Evolutionary conservation across 768 basidiomycete species (phyloP).

Genomic region (Royoungia palumana): DNA sequence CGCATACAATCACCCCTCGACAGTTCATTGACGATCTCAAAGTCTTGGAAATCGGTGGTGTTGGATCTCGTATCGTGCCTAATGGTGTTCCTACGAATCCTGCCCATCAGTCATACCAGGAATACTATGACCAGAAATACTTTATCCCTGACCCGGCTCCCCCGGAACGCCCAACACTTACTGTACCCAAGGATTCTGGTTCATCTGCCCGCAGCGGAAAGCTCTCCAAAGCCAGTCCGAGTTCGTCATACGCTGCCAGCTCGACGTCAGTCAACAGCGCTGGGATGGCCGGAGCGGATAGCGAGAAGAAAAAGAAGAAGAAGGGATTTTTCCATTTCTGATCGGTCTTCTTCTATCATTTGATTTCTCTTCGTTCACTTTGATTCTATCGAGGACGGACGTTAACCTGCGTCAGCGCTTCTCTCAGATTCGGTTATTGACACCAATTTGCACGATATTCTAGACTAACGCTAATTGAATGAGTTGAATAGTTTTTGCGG

Average conservation of each 20-base stretch:
- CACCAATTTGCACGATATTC: conserved; percentile 12
- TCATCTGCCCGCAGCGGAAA: conserved; percentile 18
- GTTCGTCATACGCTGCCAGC: conserved; percentile 52
- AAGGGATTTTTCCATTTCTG: conserved; percentile 67
- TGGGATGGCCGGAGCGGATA: conserved; percentile 35
- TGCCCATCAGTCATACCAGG: conserved; percentile 57
- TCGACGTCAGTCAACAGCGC: conserved; percentile 44
- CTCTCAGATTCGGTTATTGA: too few species aligned
- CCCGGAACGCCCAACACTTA: conserved; percentile 24
- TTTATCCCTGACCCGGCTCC: conserved; percentile 40
- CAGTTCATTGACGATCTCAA: conserved; percentile 85
- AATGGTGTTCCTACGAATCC: conserved; percentile 60
- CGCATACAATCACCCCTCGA: conserved; percentile 80
- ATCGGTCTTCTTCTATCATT: conserved; percentile 1
- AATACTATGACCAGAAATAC: conserved; percentile 79
- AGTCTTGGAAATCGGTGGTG: conserved; percentile 81
- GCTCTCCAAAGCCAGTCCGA: conserved; percentile 37
- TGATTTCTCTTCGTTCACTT: neutral
- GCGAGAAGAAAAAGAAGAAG: conserved; percentile 77
- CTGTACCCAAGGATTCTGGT: conserved; percentile 26
- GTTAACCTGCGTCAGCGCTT: neutral
- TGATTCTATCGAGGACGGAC: neutral
- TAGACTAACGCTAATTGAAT: conserved; percentile 11
- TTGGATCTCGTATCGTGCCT: conserved; percentile 69
- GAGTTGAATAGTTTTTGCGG: too few species aligned